Percentiles rank a stretch among this genome's conserved stretches.
phyloP scores from a whole-genome alignment of 2,329 filamentous ascomycete species.

The Pseudovirgaria hyperparasitica region DNA sequence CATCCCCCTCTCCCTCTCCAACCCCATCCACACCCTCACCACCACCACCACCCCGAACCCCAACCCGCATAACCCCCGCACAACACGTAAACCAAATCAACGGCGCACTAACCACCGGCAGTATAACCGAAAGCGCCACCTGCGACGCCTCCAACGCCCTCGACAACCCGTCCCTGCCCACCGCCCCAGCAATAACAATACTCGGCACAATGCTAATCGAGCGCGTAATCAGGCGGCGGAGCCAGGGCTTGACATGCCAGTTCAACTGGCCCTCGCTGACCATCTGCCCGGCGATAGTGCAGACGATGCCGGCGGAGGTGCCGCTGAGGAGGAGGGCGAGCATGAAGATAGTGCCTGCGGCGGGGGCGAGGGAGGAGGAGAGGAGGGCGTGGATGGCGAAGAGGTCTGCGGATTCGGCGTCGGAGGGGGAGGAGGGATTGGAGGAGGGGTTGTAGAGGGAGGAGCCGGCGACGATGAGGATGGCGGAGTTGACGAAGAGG shows the following conservation, averaged over 20 bases:
- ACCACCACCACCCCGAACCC: slow-evolving; percentile 15
- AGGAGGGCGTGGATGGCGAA: slow-evolving; percentile 73
- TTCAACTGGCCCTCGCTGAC: slow-evolving; percentile 70
- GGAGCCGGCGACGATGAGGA: slow-evolving; percentile 70
- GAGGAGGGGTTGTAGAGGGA: slow-evolving; percentile 49
- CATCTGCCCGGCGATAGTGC: slow-evolving; percentile 84
- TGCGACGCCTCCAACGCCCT: slow-evolving; percentile 64
- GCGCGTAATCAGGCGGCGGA: slow-evolving; percentile 64
- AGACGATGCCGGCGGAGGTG: slow-evolving; percentile 71
- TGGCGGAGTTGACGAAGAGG: slow-evolving; percentile 71
- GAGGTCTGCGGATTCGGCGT: slow-evolving; percentile 58
- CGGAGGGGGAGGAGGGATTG: slow-evolving; percentile 16
- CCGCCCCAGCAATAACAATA: slow-evolving; percentile 70
- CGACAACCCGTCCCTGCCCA: slow-evolving; percentile 58
- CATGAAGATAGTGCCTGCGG: slow-evolving; percentile 73
- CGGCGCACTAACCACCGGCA: slow-evolving; percentile 74
- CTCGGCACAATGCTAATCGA: slow-evolving; percentile 69
- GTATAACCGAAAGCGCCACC: slow-evolving; percentile 62
- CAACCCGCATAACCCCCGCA: slow-evolving; percentile 66
- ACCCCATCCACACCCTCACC: slow-evolving; percentile 3
- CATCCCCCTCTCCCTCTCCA: slow-evolving; percentile 6
- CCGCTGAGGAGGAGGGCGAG: slow-evolving; percentile 70
- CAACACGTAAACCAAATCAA: slow-evolving; percentile 77
- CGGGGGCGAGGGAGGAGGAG: slow-evolving; percentile 53
- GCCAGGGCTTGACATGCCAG: slow-evolving; percentile 64